These are phyloP conservation scores for Cyberlindnera subsufficiens DNA, from an alignment of 805 yeast genomes.

Conservation along the genomic window DNA sequence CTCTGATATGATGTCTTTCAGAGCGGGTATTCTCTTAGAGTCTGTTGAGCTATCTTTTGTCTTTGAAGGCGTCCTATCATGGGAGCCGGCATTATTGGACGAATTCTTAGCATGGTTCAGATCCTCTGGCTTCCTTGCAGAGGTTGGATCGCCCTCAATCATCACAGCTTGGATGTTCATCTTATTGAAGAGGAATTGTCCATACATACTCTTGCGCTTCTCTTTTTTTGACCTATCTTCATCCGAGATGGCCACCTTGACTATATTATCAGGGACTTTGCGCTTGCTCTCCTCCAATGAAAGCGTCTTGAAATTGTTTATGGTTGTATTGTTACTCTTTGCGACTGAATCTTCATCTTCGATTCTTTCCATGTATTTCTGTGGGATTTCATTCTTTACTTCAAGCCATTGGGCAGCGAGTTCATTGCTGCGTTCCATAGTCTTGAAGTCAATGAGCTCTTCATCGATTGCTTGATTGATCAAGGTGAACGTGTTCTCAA, in stretches of 20 bases:
- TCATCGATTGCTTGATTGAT: conserved; percentile 37
- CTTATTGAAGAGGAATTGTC: conserved; percentile 34
- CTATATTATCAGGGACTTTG: conserved; percentile 5
- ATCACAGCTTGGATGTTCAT: conserved; percentile 35
- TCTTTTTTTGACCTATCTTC: conserved; percentile 14
- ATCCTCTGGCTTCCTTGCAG: conserved; percentile 19
- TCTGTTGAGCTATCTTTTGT: conserved; percentile 3
- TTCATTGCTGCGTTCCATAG: conserved; percentile 30
- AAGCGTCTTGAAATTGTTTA: conserved; percentile 17
- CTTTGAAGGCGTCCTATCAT: conserved; percentile 14
- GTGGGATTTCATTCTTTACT: conserved; percentile 15
- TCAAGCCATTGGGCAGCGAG: conserved; percentile 30
- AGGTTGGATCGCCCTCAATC: conserved; percentile 28
- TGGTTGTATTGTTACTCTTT: conserved; percentile 2
- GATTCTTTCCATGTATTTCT: conserved; percentile 17
- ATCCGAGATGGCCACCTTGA: neutral
- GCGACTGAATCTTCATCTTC: conserved; percentile 5
- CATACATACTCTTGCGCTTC: conserved; percentile 26
- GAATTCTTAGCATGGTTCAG: conserved; percentile 4
- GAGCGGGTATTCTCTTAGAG: neutral
- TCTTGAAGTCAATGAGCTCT: conserved; percentile 31
- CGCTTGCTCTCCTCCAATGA: conserved; percentile 14
- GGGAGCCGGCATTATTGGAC: conserved; percentile 10
- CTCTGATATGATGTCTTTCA: too few relatives aligned
- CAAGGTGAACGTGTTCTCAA: conserved; percentile 32